These are phyloP conservation scores for Zostera marina DNA, from an alignment of 116 monocot genomes.

Conservation along the genomic window DNA sequence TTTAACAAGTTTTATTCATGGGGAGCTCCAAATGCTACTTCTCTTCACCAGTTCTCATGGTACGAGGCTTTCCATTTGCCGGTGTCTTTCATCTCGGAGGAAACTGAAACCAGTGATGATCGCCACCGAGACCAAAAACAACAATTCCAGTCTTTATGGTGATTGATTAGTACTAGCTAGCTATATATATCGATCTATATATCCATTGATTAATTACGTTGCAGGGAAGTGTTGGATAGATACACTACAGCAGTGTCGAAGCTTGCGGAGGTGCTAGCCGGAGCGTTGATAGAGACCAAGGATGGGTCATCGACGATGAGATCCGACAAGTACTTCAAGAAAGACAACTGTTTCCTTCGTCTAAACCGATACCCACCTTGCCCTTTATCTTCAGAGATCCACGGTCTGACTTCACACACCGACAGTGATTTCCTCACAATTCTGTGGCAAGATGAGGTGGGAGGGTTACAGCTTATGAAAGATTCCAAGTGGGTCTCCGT, in stretches of 20 bases:
- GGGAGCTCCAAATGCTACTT: constrained; percentile 51
- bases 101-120: background rate
- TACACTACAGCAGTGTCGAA: constrained; percentile 35
- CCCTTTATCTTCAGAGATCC: constrained; percentile 40
- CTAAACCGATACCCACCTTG: constrained; percentile 76
- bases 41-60: constrained; percentile 62
- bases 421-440: constrained; percentile 92
- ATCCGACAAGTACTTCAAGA: constrained; percentile 35
- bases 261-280: constrained; percentile 28
- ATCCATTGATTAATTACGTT: no score
- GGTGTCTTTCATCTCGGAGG: constrained; percentile 20
- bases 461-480: constrained; percentile 73
- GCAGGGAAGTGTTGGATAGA: constrained; percentile 45
- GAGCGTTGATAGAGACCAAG: constrained; percentile 36
- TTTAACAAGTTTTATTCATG: constrained; percentile 49
- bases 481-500: constrained; percentile 67
- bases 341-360: constrained; percentile 56
- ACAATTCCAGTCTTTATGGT: background rate
- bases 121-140: background rate
- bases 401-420: constrained; percentile 73
- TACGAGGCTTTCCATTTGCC: constrained; percentile 85
- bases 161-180: background rate
- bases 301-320: constrained; percentile 10
- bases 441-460: constrained; percentile 64
- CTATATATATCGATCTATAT: no score